phyloP scores from a whole-genome alignment of 2,329 filamentous ascomycete species.

The Paramyrothecium sp. region DNA sequence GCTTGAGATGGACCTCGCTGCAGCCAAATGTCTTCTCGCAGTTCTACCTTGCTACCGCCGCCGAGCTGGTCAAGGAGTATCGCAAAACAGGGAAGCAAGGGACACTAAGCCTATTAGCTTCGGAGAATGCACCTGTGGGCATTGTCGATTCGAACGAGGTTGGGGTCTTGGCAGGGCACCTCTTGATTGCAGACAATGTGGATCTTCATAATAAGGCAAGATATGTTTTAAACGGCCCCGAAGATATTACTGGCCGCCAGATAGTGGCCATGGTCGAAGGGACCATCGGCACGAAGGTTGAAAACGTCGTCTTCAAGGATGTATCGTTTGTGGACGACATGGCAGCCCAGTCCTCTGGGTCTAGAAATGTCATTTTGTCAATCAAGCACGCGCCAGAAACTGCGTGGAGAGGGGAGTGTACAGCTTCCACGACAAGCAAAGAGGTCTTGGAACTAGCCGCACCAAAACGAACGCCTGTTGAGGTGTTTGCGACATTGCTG shows the following conservation, averaged over 20 bases:
- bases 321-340: neutral
- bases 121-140: neutral
- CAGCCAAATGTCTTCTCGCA: neutral
- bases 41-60: neutral
- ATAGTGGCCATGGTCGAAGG: neutral
- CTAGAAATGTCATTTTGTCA: neutral
- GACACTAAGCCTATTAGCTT: neutral
- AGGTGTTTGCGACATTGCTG: neutral
- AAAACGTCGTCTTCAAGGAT: neutral
- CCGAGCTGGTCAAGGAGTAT: neutral
- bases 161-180: neutral
- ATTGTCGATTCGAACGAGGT: neutral
- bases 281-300: neutral
- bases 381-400: neutral
- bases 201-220: neutral
- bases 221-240: neutral
- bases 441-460: neutral
- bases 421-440: neutral
- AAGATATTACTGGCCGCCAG: neutral
- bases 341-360: neutral
- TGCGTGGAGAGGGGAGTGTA: neutral
- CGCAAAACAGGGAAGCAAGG: neutral
- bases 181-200: neutral
- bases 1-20: conserved; percentile 1
- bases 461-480: neutral